phyloP scores from a whole-genome alignment of 495 filamentous ascomycete species.

The Hypomontagnella submonticulosa region DNA sequence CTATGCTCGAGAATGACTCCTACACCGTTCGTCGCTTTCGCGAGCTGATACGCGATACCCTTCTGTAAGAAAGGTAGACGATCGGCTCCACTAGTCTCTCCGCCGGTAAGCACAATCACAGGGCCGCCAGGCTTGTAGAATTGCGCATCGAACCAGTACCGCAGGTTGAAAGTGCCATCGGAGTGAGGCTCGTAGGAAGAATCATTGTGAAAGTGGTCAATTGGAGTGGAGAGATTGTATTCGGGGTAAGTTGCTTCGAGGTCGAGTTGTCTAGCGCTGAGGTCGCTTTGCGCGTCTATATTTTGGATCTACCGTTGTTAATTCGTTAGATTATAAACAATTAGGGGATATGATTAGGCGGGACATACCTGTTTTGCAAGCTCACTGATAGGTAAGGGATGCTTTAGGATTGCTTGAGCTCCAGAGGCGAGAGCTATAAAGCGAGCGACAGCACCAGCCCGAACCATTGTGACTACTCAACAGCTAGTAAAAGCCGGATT shows the following conservation, averaged over 20 bases:
- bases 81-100: slow-evolving; percentile 67
- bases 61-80: slow-evolving; percentile 75
- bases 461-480: slow-evolving; percentile 28
- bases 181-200: slow-evolving; percentile 74
- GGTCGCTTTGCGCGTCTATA: slow-evolving; percentile 24
- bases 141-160: slow-evolving; percentile 78
- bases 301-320: slow-evolving; percentile 23
- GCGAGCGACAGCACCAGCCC: slow-evolving; percentile 23
- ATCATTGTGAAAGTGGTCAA: slow-evolving; percentile 82
- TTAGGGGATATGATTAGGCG: background rate
- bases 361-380: slow-evolving; percentile 41
- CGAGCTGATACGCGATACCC: slow-evolving; percentile 72
- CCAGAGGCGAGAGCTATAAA: slow-evolving; percentile 27
- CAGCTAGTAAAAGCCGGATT: slow-evolving; percentile 1
- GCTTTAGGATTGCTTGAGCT: slow-evolving; percentile 34
- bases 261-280: slow-evolving; percentile 50
- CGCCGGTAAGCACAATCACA: slow-evolving; percentile 74
- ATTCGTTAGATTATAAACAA: background rate
- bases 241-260: slow-evolving; percentile 61
- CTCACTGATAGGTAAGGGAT: slow-evolving; percentile 40
- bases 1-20: slow-evolving; percentile 80
- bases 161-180: slow-evolving; percentile 66
- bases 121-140: slow-evolving; percentile 76
- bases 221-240: slow-evolving; percentile 71
- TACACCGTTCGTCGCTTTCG: slow-evolving; percentile 71